A percentile compares a stretch with the other conserved stretches of the same genome.
Evolutionary conservation across 1,284 basidiomycete species (phyloP).

Genomic region (Microbotryum lychnidis-dioicae): DNA sequence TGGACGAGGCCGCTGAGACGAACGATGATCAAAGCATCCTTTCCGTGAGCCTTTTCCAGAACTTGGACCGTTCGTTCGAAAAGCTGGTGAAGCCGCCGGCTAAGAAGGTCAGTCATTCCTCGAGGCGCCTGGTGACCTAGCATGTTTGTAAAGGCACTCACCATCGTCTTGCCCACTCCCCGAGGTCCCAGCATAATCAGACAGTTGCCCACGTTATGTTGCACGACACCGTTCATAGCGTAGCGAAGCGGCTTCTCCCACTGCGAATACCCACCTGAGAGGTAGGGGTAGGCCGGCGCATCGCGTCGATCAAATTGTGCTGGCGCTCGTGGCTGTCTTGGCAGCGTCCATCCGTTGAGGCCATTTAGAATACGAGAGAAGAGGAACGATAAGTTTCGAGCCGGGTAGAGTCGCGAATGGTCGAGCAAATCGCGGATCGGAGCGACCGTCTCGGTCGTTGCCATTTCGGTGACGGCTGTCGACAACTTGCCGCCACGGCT

Average conservation of each 20-base stretch:
- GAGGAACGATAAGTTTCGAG: neutral
- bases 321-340: neutral
- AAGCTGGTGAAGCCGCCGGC: slow-evolving; percentile 4
- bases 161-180: slow-evolving; percentile 34
- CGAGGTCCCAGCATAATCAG: slow-evolving; percentile 32
- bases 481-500: neutral
- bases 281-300: slow-evolving; percentile 11
- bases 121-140: too few relatives aligned
- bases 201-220: slow-evolving; percentile 34
- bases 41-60: slow-evolving; percentile 18
- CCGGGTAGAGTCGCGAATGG: neutral
- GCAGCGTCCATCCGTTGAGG: slow-evolving; percentile 6
- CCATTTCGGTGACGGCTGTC: neutral
- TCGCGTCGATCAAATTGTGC: neutral
- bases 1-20: slow-evolving; percentile 79
- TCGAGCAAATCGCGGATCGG: neutral
- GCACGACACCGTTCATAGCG: slow-evolving; percentile 30
- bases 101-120: neutral
- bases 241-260: slow-evolving; percentile 28
- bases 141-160: neutral
- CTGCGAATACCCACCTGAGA: slow-evolving; percentile 17
- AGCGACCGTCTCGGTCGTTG: neutral
- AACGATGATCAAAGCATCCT: slow-evolving; percentile 55
- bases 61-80: slow-evolving; percentile 29
- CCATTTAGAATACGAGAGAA: slow-evolving; percentile 5